Evolutionary conservation across 768 basidiomycete species (phyloP).

Genomic region (Mycena chlorophos): DNA sequence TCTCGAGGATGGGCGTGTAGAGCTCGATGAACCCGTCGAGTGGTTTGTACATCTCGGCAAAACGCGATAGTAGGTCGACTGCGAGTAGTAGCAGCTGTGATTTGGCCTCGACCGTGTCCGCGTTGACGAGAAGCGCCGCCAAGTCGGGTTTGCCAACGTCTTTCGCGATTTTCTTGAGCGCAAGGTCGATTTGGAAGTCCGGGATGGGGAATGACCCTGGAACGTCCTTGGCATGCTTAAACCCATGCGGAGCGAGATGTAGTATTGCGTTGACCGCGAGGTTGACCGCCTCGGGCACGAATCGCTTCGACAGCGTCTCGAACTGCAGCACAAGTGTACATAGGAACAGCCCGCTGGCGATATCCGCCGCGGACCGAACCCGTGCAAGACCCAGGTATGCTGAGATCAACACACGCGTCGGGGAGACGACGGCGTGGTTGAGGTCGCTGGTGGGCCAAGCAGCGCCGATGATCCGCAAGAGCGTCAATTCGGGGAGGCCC

Average conservation of each 20-base stretch:
- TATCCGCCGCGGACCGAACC: conserved; percentile 70
- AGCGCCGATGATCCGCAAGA: conserved; percentile 77
- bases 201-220: conserved; percentile 74
- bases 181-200: conserved; percentile 55
- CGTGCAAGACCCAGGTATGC: conserved; percentile 87
- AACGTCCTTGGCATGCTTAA: conserved; percentile 43
- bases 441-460: conserved; percentile 96
- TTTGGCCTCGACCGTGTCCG: conserved; percentile 62
- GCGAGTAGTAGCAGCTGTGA: conserved; percentile 66
- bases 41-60: conserved; percentile 74
- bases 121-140: conserved; percentile 36
- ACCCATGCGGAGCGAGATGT: conserved; percentile 69
- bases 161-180: conserved; percentile 42
- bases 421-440: conserved; percentile 85
- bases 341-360: conserved; percentile 86
- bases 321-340: conserved; percentile 84
- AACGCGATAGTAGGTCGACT: conserved; percentile 64
- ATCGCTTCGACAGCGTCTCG: conserved; percentile 79
- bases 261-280: conserved; percentile 73
- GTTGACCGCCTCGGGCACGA: conserved; percentile 87
- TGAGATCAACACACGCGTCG: conserved; percentile 84
- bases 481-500: conserved; percentile 72
- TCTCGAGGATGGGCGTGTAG: conserved; percentile 61
- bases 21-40: conserved; percentile 85
- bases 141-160: conserved; percentile 49